Percentiles rank a stretch among this genome's conserved stretches.
Evolutionary conservation across 2,329 filamentous ascomycete genomes (phyloP).

Genomic region (Aspergillus tamarii): DNA sequence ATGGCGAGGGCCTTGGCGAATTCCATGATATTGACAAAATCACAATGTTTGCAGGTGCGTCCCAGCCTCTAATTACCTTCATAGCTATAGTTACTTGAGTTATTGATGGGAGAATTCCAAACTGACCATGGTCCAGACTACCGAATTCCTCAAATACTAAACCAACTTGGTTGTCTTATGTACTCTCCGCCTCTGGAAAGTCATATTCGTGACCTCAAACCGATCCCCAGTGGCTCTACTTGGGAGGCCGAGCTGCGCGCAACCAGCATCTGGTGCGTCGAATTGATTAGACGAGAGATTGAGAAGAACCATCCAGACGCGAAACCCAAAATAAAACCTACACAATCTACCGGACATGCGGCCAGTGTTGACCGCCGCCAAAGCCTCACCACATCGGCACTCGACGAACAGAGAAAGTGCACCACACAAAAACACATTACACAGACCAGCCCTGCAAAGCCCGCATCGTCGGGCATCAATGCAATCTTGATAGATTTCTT

Average conservation of each 20-base stretch:
- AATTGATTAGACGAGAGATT: constrained; percentile 84
- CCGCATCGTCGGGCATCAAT: constrained; percentile 59
- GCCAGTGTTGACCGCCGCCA: constrained; percentile 1
- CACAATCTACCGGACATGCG: background rate
- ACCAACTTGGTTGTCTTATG: constrained; percentile 77
- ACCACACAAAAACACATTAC: constrained; percentile 23
- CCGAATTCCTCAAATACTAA: constrained; percentile 89
- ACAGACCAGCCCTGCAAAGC: constrained; percentile 18
- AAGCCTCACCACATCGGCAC: constrained; percentile 8
- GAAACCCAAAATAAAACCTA: constrained; percentile 32
- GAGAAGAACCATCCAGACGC: constrained; percentile 70
- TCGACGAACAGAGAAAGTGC: constrained; percentile 18
- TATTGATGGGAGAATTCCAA: background rate
- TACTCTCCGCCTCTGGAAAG: constrained; percentile 81
- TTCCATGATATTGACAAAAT: constrained; percentile 93
- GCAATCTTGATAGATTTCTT: constrained; percentile 97
- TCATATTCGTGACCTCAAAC: constrained; percentile 66
- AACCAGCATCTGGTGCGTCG: constrained; percentile 95
- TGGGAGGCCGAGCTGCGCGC: constrained; percentile 90
- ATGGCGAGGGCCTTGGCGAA: constrained; percentile 74
- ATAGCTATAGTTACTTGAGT: background rate
- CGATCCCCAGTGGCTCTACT: constrained; percentile 70
- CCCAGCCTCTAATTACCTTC: background rate
- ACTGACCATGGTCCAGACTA: constrained; percentile 64
- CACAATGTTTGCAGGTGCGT: constrained; percentile 85